Base-by-base conservation (phyloP, 2,329 filamentous ascomycete genomes). In the Sporothrix sp. region DNA sequence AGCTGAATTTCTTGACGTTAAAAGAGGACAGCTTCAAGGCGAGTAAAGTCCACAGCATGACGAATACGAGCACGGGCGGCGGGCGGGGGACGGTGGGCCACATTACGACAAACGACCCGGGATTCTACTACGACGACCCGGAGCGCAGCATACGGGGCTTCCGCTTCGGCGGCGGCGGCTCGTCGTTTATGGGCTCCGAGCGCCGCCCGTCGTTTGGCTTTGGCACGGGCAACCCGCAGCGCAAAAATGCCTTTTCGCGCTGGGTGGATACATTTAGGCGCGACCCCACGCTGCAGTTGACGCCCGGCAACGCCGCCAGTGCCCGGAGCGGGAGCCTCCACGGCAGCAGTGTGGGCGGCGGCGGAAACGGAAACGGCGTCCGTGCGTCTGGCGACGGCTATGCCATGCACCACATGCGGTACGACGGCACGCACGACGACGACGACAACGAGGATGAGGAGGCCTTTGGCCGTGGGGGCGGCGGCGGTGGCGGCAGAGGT, bases 231-330 rank as follows among this genome's bases (percentile, higher is more conserved):
- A 28, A 16, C 14, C 20, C 37, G 8, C 50, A n/a, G 6, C 54
- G 45, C 20, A 32, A 48, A 7, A 51, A 53, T 32, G 48, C 48
- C 28, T 13, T 58, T 9, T 20, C 38, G 14, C 71, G 71, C 54
- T 70, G 79, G 60, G 56, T 81, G 58, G 76, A 84, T 65, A 74
- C 76, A 64, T 85, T 85, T 69, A 76, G 75, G 58, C 75, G 79
- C 53, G 80, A 84, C 58, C 76, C 78, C 7, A 63, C 65, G 57
- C 66, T 69, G 50, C 68, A 67, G 52, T 67, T 77, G 56, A 73
- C 73, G 36, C 68, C 74, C 38, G 65, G 66, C 65, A 71, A 54
- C 50, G 55, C 60, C 50, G 59, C 58, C 49, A 56, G 55, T 54
- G 63, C 65, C 60, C 49, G 28, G 25, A 18, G 28, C 42, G 32